Evolutionary conservation across 2,329 filamentous ascomycete genomes (phyloP).

Genomic region (Curvularia eragrostidis): DNA sequence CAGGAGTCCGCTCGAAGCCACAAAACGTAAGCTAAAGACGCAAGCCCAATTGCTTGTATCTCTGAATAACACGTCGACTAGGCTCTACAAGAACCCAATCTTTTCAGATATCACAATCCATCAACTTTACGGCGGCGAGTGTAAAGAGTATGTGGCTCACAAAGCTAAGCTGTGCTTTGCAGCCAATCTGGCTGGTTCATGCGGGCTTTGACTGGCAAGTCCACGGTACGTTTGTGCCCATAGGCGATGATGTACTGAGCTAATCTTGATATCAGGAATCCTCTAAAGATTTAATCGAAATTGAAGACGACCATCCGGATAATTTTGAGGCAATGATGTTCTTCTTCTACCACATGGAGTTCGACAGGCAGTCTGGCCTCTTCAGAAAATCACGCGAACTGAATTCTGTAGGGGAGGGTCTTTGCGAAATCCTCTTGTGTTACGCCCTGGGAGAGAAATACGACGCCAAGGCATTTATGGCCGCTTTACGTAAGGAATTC

Average conservation of each 20-base stretch:
- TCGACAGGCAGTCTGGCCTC: background rate
- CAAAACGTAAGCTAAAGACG: background rate
- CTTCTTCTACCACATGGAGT: background rate
- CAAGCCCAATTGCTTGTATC: background rate
- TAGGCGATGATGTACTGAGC: background rate
- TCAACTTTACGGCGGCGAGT: background rate
- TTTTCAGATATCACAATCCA: background rate
- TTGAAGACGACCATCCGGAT: background rate
- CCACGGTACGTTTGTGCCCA: background rate
- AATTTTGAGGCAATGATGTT: background rate
- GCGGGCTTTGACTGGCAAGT: background rate
- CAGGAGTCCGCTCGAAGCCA: background rate
- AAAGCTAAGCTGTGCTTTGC: background rate
- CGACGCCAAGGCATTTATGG: background rate
- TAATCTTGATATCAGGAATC: background rate
- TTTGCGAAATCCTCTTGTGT: background rate
- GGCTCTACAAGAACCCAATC: background rate
- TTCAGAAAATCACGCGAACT: background rate
- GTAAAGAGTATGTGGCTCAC: background rate
- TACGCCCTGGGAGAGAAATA: background rate
- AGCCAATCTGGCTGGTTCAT: background rate
- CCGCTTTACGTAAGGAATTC: background rate
- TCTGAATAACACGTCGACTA: background rate
- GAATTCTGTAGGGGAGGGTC: background rate
- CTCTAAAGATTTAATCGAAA: background rate